Base-by-base conservation (phyloP, 2,329 filamentous ascomycete species). In the Lizonia empirigonia region DNA sequence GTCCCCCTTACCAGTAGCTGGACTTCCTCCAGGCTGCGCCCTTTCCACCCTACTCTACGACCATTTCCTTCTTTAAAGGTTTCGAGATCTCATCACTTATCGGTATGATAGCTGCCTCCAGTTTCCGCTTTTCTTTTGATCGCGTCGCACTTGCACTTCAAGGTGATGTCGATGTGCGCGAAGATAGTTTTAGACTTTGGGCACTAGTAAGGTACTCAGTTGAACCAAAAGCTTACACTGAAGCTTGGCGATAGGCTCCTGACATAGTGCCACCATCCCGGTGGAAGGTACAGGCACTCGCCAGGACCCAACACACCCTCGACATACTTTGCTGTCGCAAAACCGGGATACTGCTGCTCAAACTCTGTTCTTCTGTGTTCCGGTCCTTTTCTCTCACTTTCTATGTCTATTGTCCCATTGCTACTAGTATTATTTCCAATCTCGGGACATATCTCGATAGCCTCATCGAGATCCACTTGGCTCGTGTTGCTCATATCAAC, bases 181-280 rank as follows among this genome's bases (percentile, higher is more conserved):
- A n/a, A n/a, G n/a, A n/a, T n/a, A n/a, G n/a, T n/a, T n/a, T n/a
- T n/a, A n/a, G n/a, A n/a, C n/a, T n/a, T n/a, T n/a, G n/a, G n/a
- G n/a, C n/a, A n/a, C n/a, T n/a, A n/a, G n/a, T n/a, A n/a, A n/a
- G n/a, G n/a, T n/a, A n/a, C 10, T 64, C 46, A 71, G 39, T 70
- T 70, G 27, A 68, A 99, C 94, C 94, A 99, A 68, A 97, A 97
- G 68, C 91, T 97, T 10, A 97, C 91, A 61, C 92, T 97, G 67
- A 96, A 92, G 68, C 93, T 96, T 16, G 90, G 84, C 49, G 85
- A 91, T 65, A 97, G 70, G 40, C 91, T 91, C 53, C 89, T 81
- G 3, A 97, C 90, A 73, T 97, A 97, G 77, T 99, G 94, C 94
- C 94, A 99, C 93, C 94, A 99, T 0, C 93, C 94, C 5, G 90